Evolutionary conservation across 495 filamentous ascomycete species (phyloP), one percentile per base, ranked within the genome.

Genomic region (Lophium mytilinum): DNA sequence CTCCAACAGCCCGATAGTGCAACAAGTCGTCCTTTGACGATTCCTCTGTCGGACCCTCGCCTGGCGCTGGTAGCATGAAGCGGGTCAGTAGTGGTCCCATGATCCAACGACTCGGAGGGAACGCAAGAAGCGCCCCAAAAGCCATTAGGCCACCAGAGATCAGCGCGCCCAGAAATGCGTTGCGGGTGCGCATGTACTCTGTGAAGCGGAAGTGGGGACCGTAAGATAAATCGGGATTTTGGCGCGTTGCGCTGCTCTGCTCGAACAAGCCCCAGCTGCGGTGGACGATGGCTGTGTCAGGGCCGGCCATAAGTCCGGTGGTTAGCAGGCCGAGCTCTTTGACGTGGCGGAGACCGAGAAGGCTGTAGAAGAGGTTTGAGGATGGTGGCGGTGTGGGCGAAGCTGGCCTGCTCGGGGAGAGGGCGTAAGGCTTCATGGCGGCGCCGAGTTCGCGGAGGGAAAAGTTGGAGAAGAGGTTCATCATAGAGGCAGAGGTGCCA

Each of bases 191-290:
- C 68, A 82, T 74, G 66, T 84, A 89, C 65, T 90, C 84, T 34
- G 72, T 75, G 68, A 86, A 90, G 34, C 77, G 74, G 69, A 95
- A 95, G 3, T 80, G 78, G 4, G 80, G 77, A 0, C 90, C 90
- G 70, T 94, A 93, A 9, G 12, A 11, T 1, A 53, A 39, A 9
- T 51, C 17, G 1, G 48, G 37, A n/a, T 17, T 37, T 2, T 42
- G 10, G 0, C 48, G 52, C 9, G 59, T 33, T 6, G 73, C 68
- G n/a, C 72, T 71, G 4, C 77, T 73, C 11, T 81, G 45, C 17
- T 18, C 76, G 53, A 89, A 75, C 4, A 96, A 67, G 4, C 85
- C 87, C 83, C 89, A 93, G 39, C 79, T 82, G 52, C 90, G 83
- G 53, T 91, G 80, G 8, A 93, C 84, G 42, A 85, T 79, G 19